Evolutionary conservation across 2,329 filamentous ascomycete genomes (phyloP).

Genomic region (Hypoxylon sp.): DNA sequence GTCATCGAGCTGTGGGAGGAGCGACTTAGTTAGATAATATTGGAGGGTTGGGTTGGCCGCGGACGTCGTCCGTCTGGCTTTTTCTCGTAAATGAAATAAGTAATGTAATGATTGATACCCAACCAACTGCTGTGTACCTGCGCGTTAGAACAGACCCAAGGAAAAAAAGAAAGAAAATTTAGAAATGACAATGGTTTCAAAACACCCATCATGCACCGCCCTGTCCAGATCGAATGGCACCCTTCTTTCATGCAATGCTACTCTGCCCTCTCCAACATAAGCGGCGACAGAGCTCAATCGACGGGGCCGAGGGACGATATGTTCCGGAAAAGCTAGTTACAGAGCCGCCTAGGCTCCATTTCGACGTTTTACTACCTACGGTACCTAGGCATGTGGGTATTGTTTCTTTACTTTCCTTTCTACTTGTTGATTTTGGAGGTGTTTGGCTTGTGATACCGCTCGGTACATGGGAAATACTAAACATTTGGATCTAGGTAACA

Average conservation of each 20-base stretch:
- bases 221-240: conserved; percentile 43
- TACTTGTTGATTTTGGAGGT: background rate
- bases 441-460: conserved; percentile 31
- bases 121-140: conserved; percentile 31
- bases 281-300: conserved; percentile 24
- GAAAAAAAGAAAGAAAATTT: conserved; percentile 15
- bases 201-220: conserved; percentile 40
- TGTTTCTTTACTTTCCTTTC: conserved; percentile 1
- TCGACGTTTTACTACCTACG: conserved; percentile 25
- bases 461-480: conserved; percentile 14
- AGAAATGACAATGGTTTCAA: conserved; percentile 39
- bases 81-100: conserved; percentile 43
- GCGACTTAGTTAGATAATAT: conserved; percentile 64
- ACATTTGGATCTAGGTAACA: background rate
- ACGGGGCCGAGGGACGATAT: conserved; percentile 37
- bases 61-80: conserved; percentile 10
- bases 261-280: conserved; percentile 34
- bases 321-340: conserved; percentile 37
- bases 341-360: conserved; percentile 30
- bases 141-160: conserved; percentile 31
- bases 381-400: background rate
- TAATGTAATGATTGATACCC: conserved; percentile 47
- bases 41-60: conserved; percentile 7
- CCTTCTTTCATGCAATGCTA: conserved; percentile 45
- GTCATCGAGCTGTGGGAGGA: conserved; percentile 81